phyloP scores from a whole-genome alignment of 2,329 filamentous ascomycete species.

The Ophiostoma himal-ulmi region DNA sequence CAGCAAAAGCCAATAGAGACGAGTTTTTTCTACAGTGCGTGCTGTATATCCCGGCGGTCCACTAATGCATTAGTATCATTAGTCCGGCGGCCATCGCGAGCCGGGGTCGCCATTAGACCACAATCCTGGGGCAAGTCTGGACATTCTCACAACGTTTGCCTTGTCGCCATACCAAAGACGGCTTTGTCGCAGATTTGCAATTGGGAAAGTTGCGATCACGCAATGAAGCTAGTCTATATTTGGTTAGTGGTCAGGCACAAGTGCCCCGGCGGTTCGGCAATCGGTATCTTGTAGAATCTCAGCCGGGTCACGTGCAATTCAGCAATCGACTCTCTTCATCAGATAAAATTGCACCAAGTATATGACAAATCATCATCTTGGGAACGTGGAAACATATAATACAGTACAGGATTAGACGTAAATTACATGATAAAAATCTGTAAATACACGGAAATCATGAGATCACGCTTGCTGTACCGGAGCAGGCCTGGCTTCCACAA shows the following conservation, averaged over 20 bases:
- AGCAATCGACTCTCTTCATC: too few relatives aligned
- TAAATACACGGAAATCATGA: too few relatives aligned
- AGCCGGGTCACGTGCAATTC: constrained; percentile 18
- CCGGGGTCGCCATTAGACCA: constrained; percentile 10
- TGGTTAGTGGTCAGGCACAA: constrained; percentile 13
- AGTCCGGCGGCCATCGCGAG: constrained; percentile 20
- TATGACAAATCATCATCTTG: background rate
- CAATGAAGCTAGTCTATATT: constrained; percentile 25
- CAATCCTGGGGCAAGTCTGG: constrained; percentile 1
- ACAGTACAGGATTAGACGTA: background rate
- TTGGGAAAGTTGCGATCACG: constrained; percentile 26
- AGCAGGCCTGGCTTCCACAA: background rate
- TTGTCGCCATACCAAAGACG: constrained; percentile 16
- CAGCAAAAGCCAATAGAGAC: constrained; percentile 14
- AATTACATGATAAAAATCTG: background rate
- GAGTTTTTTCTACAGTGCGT: constrained; percentile 15
- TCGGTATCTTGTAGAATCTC: constrained; percentile 13
- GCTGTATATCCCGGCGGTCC: constrained; percentile 9
- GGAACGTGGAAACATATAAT: background rate
- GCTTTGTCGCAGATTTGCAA: constrained; percentile 19
- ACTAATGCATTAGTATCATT: constrained; percentile 10
- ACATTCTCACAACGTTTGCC: background rate
- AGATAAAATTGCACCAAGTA: background rate
- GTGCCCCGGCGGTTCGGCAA: constrained; percentile 17
- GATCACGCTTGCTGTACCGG: background rate